A percentile compares a stretch with the other conserved stretches of the same genome.
Evolutionary conservation across 2,329 filamentous ascomycete genomes (phyloP).

Genomic region (Paraphoma sp.): DNA sequence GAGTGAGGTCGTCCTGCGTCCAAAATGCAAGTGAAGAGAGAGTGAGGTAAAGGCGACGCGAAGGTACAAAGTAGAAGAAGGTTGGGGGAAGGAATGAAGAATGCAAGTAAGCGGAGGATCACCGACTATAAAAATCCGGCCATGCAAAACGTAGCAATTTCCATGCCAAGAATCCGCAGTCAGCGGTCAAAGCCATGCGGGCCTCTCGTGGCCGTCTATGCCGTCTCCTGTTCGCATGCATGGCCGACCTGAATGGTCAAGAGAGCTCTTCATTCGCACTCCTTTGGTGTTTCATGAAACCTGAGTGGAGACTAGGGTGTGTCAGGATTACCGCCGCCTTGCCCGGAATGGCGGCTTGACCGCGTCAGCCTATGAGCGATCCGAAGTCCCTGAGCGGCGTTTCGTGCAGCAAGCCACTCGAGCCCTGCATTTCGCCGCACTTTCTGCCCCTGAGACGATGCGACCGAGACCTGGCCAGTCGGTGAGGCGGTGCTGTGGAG

Average conservation of each 20-base stretch:
- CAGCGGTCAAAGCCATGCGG: slow-evolving; percentile 27
- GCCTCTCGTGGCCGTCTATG: slow-evolving; percentile 24
- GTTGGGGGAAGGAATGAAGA: slow-evolving; percentile 29
- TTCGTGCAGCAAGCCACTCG: slow-evolving; percentile 38
- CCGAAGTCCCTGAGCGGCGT: slow-evolving; percentile 29
- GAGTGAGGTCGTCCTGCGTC: slow-evolving; percentile 42
- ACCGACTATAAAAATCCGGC: slow-evolving; percentile 35
- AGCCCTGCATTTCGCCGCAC: slow-evolving; percentile 28
- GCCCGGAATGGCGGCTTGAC: slow-evolving; percentile 14
- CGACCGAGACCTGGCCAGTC: slow-evolving; percentile 10
- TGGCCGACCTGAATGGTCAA: slow-evolving; percentile 34
- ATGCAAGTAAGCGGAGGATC: slow-evolving; percentile 24
- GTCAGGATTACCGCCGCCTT: slow-evolving; percentile 36
- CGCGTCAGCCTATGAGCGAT: slow-evolving; percentile 26
- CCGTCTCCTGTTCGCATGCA: slow-evolving; percentile 30
- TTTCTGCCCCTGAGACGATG: slow-evolving; percentile 17
- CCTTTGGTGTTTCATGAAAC: slow-evolving; percentile 43
- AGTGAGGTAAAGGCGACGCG: slow-evolving; percentile 26
- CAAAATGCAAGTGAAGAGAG: slow-evolving; percentile 31
- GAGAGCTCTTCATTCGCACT: slow-evolving; percentile 24
- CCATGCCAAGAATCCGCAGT: slow-evolving; percentile 21
- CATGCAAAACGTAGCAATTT: slow-evolving; percentile 33
- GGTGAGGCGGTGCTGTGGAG: slow-evolving; percentile 25
- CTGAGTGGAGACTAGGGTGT: slow-evolving; percentile 41
- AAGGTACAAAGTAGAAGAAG: slow-evolving; percentile 28